Percentiles rank a stretch among this genome's conserved stretches.
Conservation (phyloP, 495 filamentous ascomycete genomes). For the Echria macrotheca region DNA sequence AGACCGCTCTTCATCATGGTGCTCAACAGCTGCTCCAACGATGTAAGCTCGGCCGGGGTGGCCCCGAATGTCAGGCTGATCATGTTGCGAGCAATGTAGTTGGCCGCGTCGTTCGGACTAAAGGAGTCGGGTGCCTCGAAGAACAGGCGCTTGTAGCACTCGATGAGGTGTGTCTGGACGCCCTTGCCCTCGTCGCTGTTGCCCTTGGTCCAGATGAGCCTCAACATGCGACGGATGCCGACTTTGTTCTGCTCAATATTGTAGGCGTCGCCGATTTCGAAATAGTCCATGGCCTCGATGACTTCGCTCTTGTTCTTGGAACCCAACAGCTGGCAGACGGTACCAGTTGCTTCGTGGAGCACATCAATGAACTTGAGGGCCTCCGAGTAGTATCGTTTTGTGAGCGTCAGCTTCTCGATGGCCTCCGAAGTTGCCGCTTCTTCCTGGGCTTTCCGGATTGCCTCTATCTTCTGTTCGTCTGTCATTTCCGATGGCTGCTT, state of each 20-base stretch:
- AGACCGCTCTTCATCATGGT: constrained; percentile 96
- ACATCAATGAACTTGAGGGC: constrained; percentile 92
- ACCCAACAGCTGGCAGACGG: constrained; percentile 78
- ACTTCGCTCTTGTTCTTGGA: constrained; percentile 97
- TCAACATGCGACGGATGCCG: constrained; percentile 90
- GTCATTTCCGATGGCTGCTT: constrained; percentile 52
- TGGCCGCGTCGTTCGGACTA: constrained; percentile 82
- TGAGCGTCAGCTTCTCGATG: constrained; percentile 78
- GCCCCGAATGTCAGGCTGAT: constrained; percentile 95
- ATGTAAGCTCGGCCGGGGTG: constrained; percentile 89
- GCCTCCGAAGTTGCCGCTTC: constrained; percentile 65
- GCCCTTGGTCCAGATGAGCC: constrained; percentile 98
- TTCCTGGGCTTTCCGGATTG: constrained; percentile 64
- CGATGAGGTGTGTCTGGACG: constrained; percentile 93
- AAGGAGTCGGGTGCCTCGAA: constrained; percentile 90
- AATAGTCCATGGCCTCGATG: constrained; percentile 98
- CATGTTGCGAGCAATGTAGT: constrained; percentile 97
- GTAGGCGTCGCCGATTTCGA: constrained; percentile 89
- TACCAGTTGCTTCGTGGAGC: constrained; percentile 71
- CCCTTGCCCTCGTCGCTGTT: constrained; percentile 99
- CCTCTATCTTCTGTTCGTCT: constrained; percentile 50
- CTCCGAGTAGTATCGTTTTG: constrained; percentile 82
- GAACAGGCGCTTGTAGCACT: constrained; percentile 92
- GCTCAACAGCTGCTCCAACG: constrained; percentile 85
- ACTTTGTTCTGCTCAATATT: constrained; percentile 85